phyloP scores from a whole-genome alignment of 2,329 filamentous ascomycete species.

The Sclerotinia nivalis region DNA sequence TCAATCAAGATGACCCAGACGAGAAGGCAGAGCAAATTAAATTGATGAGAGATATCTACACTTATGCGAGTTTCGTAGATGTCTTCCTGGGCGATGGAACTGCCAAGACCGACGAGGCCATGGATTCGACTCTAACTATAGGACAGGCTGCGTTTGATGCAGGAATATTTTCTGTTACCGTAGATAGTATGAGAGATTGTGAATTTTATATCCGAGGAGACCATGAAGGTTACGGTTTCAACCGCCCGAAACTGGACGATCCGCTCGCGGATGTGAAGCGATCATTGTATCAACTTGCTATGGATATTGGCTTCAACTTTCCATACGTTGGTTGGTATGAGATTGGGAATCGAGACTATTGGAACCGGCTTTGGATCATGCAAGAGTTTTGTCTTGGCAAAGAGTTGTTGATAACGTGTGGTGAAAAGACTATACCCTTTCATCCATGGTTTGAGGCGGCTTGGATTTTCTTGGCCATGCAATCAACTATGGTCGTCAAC shows the following conservation, averaged over 20 bases:
- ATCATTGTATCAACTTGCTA: slow-evolving; percentile 18
- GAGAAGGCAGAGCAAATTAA: slow-evolving; percentile 26
- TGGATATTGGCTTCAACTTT: slow-evolving; percentile 14
- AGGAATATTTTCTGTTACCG: slow-evolving; percentile 6
- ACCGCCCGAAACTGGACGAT: slow-evolving; percentile 7
- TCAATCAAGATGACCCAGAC: slow-evolving; percentile 26
- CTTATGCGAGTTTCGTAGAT: slow-evolving; percentile 20
- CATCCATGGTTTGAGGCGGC: slow-evolving; percentile 16
- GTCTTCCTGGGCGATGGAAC: slow-evolving; percentile 23
- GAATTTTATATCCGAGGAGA: slow-evolving; percentile 9
- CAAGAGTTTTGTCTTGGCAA: slow-evolving; percentile 26
- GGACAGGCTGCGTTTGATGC: slow-evolving; percentile 21
- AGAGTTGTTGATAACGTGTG: slow-evolving; percentile 18
- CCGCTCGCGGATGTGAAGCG: not conserved
- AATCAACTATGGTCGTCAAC: not conserved
- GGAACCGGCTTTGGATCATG: slow-evolving; percentile 26
- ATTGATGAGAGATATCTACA: slow-evolving; percentile 26
- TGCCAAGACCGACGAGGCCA: slow-evolving; percentile 21
- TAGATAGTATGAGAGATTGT: slow-evolving; percentile 12
- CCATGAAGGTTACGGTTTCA: slow-evolving; percentile 13
- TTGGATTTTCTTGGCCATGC: slow-evolving; percentile 19
- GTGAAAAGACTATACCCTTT: slow-evolving; percentile 11
- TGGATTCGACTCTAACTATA: slow-evolving; percentile 16
- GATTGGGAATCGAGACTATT: slow-evolving; percentile 20
- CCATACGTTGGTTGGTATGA: slow-evolving; percentile 13